phyloP scores from a whole-genome alignment of 805 yeast species.

The Scheffersomyces lignosus region DNA sequence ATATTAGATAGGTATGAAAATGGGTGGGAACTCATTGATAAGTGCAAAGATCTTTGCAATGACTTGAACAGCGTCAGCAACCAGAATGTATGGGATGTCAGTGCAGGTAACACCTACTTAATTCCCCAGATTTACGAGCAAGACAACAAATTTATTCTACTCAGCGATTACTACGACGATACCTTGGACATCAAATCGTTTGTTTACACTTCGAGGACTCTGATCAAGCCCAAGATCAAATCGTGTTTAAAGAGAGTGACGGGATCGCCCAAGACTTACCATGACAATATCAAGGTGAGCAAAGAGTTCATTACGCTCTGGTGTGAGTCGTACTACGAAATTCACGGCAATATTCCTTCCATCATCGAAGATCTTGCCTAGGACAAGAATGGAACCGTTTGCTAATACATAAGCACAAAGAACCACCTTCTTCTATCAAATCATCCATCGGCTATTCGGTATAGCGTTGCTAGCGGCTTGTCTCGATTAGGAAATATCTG shows the following conservation, averaged over 20 bases:
- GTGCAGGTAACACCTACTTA: slow-evolving; percentile 12
- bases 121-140: slow-evolving; percentile 21
- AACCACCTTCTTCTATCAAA: too few species aligned
- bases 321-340: slow-evolving; percentile 10
- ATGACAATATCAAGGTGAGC: slow-evolving; percentile 15
- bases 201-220: slow-evolving; percentile 11
- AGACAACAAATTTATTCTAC: slow-evolving; percentile 14
- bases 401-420: too few species aligned
- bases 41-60: slow-evolving; percentile 9
- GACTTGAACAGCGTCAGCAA: slow-evolving; percentile 6
- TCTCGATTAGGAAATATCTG: too few species aligned
- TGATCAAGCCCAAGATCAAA: slow-evolving; percentile 16
- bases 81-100: slow-evolving; percentile 14
- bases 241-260: slow-evolving; percentile 11
- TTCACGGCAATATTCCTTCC: slow-evolving; percentile 8
- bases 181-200: slow-evolving; percentile 11
- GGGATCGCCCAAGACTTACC: slow-evolving; percentile 5
- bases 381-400: too few species aligned
- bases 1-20: slow-evolving; percentile 11
- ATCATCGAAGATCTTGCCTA: slow-evolving; percentile 12
- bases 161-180: slow-evolving; percentile 21
- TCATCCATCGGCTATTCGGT: too few species aligned
- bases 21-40: slow-evolving; percentile 17
- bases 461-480: too few species aligned
- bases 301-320: slow-evolving; percentile 21